These are phyloP conservation scores for Gautieria morchelliformis DNA, from an alignment of 768 basidiomycete species.

Conservation along the genomic window DNA sequence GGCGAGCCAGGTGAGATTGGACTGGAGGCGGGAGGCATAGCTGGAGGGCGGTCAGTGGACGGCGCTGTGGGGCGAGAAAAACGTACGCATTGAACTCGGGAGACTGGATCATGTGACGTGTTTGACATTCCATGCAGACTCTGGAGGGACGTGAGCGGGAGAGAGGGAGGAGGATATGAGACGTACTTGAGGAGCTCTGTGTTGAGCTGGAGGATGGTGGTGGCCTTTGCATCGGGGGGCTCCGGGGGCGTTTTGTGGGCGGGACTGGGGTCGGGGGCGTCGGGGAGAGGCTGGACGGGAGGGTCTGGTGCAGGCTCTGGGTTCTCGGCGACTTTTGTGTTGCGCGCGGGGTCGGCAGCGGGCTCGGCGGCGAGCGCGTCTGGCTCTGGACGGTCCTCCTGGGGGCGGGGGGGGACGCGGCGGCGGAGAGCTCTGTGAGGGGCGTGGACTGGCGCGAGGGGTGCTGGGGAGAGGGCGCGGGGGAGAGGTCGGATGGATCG, in stretches of 20 bases:
- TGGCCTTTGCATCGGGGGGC: slow-evolving; percentile 38
- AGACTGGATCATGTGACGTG: slow-evolving; percentile 34
- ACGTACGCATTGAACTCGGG: slow-evolving; percentile 49
- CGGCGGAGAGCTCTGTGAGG: slow-evolving; percentile 66
- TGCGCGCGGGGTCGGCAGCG: too few species aligned
- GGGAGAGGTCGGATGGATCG: slow-evolving; percentile 49
- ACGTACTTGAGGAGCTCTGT: slow-evolving; percentile 58
- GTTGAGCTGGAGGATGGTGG: slow-evolving; percentile 57
- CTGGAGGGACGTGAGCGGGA: slow-evolving; percentile 24
- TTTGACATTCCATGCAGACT: slow-evolving; percentile 52
- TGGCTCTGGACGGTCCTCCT: slow-evolving; percentile 34
- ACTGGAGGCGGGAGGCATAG: slow-evolving; percentile 51
- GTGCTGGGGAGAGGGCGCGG: slow-evolving; percentile 33
- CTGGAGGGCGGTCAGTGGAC: slow-evolving; percentile 18
- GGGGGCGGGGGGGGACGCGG: slow-evolving; percentile 23
- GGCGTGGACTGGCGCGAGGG: slow-evolving; percentile 57
- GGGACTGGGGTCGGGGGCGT: too few species aligned
- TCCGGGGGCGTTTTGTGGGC: slow-evolving; percentile 17
- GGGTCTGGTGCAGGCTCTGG: background rate
- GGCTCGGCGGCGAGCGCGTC: background rate
- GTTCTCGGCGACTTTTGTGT: background rate
- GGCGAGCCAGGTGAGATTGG: slow-evolving; percentile 64
- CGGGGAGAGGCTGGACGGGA: background rate
- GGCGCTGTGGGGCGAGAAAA: slow-evolving; percentile 12
- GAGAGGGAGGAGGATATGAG: background rate